Base-by-base conservation (phyloP, 441 rosid genomes). In the Gossypium aridum region DNA sequence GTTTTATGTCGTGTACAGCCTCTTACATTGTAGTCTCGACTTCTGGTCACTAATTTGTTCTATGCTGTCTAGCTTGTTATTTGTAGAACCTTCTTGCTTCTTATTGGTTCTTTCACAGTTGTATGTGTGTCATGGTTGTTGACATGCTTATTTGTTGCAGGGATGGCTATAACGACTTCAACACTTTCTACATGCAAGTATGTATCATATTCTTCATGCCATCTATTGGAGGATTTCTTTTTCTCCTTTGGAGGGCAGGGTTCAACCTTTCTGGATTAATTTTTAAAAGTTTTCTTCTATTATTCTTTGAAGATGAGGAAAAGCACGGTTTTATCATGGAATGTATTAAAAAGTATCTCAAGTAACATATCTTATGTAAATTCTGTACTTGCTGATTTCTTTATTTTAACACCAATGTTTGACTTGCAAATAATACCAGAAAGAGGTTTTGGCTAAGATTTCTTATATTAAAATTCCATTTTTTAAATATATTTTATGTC, bases 171-270 rank as follows among this genome's bases (percentile, higher is more conserved):
- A 96, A 96, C 37, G 99, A 96, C 87, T 96, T 96, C 95, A 96
- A 96, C 82, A 96, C 99, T 57, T 96, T 96, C 85, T 96, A 96
- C 87, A 87, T 96, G 95, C 99, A 96, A 91, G 99, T 96, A 87
- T 87, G 97, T 85, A 65, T 63, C 57, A 71, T 53, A 9, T 54
- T 72, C 39, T 65, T 56, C 37, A 12, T 73, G 60, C 54, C 43
- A 43, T 28, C 6, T 4, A 53, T 75, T 67, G 53, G 43, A 62
- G 31, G 45, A 19, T 39, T 45, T 45, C 34, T 28, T 64, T 64
- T 2, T 17, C 51, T 4, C 25, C 23, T 31, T 14, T 62, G 7
- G n/a, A 23, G 13, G 45, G 69, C 25, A 14, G 34, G 70, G 49
- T 4, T 49, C 9, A 39, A 22, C 71, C 57, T 47, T 68, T 23